Evolutionary conservation across 371 early-diverging fungal species (phyloP), one percentile per base, ranked within the genome.

Genomic region (Mucor irregularis): DNA sequence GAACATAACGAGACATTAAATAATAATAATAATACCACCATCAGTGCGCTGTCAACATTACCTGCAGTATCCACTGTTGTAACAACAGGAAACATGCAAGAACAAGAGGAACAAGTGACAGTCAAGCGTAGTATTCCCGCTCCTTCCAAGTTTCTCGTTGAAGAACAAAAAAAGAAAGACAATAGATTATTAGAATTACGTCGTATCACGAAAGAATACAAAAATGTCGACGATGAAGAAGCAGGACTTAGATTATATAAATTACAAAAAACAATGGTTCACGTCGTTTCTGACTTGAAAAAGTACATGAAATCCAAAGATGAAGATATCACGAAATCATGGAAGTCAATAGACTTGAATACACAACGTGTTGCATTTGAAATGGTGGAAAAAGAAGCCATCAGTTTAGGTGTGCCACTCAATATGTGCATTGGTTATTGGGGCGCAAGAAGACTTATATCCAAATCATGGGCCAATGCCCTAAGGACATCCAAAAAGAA

Each of bases 401-500:
- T 24, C 10, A 53, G 48, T 47, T 28, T 59, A 8, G 60, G 60
- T 10, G 60, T 59, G 26, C 60, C 60, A 2, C 40, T 59, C 17
- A 52, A 52, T 59, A 19, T 52, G 33, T 59, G 60, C 21, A 59
- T 59, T 19, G 60, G 60, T 1, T 59, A 59, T 47, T 59, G 60
- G 60, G 60, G 60, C 7, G 60, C 60, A n/a, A 40, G 60, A 52
- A 46, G 60, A 14, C 19, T 59, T 5, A 59, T 59, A 19, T 47
- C 48, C 19, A 59, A 59, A 34, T 59, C 60, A 4, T 59, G 60
- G 60, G 60, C 60, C 24, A 59, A 59, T 53, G 60, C 60, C 13
- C 47, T 59, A 34, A 38, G 60, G 17, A 59, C 60, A 29, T 47
- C 60, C 9, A 59, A 53, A 30, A 59, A 59, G 33, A 44, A 58